Percentiles rank a stretch among this genome's conserved stretches.
Evolutionary conservation across 495 filamentous ascomycete species (phyloP).

Genomic region (Annulohypoxylon moriforme): DNA sequence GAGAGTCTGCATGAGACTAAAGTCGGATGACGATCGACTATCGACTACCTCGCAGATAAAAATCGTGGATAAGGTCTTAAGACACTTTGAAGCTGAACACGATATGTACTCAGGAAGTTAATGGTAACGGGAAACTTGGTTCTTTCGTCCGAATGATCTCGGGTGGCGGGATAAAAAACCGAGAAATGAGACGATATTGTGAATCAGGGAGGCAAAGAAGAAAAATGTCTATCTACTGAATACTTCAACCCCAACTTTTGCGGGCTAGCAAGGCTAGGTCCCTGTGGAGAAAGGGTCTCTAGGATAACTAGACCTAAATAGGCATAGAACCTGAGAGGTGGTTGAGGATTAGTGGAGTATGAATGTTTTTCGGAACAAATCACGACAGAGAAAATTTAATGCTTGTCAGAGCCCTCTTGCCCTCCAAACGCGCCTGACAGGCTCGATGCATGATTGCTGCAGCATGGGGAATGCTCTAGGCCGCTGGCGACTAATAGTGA

Average conservation of each 20-base stretch:
- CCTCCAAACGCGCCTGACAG: constrained; percentile 8
- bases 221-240: constrained; percentile 40
- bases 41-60: constrained; percentile 14
- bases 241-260: constrained; percentile 38
- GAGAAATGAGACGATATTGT: constrained; percentile 37
- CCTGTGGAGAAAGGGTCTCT: constrained; percentile 39
- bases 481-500: background rate
- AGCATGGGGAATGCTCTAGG: constrained; percentile 30
- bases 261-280: constrained; percentile 31
- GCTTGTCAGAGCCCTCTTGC: background rate
- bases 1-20: constrained; percentile 38
- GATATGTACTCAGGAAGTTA: constrained; percentile 13
- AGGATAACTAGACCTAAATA: constrained; percentile 29
- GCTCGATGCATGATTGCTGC: constrained; percentile 17
- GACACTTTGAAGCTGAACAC: constrained; percentile 12
- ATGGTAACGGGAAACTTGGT: background rate
- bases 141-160: background rate
- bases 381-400: constrained; percentile 28
- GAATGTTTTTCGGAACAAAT: constrained; percentile 26
- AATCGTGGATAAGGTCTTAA: constrained; percentile 1
- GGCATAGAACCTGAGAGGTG: constrained; percentile 33
- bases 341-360: constrained; percentile 45
- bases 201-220: constrained; percentile 39
- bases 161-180: background rate
- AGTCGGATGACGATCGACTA: constrained; percentile 36